Evolutionary conservation across 1,284 basidiomycete species (phyloP), one percentile per base, ranked within the genome.

Genomic region (Cystobasidium slooffiae): DNA sequence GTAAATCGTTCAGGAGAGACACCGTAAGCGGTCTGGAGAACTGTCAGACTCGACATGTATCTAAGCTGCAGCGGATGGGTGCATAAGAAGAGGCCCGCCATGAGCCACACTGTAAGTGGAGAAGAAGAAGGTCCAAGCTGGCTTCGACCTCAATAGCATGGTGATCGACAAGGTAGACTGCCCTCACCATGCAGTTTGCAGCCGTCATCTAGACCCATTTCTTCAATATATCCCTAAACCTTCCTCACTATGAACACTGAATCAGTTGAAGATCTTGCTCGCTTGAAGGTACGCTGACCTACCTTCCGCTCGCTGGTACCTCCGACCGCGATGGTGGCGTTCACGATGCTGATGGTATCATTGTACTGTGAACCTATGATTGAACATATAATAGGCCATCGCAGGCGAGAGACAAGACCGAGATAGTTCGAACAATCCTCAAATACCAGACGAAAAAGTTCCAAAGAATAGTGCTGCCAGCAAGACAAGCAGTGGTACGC

Each of bases 361-460:
- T 10, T 56, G 3, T 31, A 9, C 4, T 39, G n/a, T 14, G 16
- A 37, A 22, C 62, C 12, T 8, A 12, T 53, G 5, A 20, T 51
- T 62, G 16, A 18, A 41, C 5, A 18, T 12, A 3, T 44, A 16
- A 43, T 39, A 73, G 70, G 70, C 70, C 70, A 73, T 73, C 8
- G 70, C 70, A 46, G 70, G 70, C 49, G 70, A 73, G 39, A 63
- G 70, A 16, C 70, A 73, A 41, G 59, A 73, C 20, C 62, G 70
- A 31, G 70, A 73, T 46, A 51, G 44, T 39, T 41, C 47, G 22
- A 65, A 65, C 20, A 65, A 73, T 37, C 70, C 70, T 51, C 62
- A 73, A 53, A 73, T 73, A 31, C 62, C 70, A 39, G 70, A 73
- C 12, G 70, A 65, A 18, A 66, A 53, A 46, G 70, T 73, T 8